Conservation (phyloP, 2,329 filamentous ascomycete species). For the Purpureocillium takamizusanense region DNA sequence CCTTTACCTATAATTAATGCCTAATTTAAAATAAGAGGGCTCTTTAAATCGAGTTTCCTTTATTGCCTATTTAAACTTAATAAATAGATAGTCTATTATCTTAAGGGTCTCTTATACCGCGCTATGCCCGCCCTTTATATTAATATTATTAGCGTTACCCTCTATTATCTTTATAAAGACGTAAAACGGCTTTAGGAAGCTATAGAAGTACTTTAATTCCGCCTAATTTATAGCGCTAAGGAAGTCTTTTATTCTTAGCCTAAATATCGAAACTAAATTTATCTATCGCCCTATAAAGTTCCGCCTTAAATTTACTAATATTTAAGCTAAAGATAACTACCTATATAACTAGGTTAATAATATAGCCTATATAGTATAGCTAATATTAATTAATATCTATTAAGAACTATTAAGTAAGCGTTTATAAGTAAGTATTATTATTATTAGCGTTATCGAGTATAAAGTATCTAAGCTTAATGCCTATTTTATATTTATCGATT, state of each 20-base stretch:
- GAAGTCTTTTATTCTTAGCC: neutral
- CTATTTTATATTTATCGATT: constrained; percentile 1
- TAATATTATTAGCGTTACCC: neutral
- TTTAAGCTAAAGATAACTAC: too few species aligned
- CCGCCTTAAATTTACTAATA: too few species aligned
- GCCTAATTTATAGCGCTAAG: constrained; percentile 1
- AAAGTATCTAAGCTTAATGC: constrained; percentile 1
- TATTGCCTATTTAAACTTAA: constrained; percentile 1
- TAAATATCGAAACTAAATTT: too few species aligned
- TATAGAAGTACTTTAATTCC: neutral
- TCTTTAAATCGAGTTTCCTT: constrained; percentile 1
- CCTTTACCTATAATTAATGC: neutral
- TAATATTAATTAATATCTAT: too few species aligned
- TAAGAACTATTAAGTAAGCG: neutral
- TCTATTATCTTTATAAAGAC: neutral
- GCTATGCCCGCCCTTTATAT: neutral
- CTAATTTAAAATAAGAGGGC: too few species aligned
- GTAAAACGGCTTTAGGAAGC: constrained; percentile 1
- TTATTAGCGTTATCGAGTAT: constrained; percentile 1
- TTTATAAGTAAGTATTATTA: constrained; percentile 1
- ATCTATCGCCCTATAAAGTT: too few species aligned
- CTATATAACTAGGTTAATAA: neutral
- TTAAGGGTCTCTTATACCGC: neutral
- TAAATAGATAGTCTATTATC: constrained; percentile 1
- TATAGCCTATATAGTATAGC: neutral